phyloP scores from a whole-genome alignment of 257 asterid genomes.

The Solanum virginianum region DNA sequence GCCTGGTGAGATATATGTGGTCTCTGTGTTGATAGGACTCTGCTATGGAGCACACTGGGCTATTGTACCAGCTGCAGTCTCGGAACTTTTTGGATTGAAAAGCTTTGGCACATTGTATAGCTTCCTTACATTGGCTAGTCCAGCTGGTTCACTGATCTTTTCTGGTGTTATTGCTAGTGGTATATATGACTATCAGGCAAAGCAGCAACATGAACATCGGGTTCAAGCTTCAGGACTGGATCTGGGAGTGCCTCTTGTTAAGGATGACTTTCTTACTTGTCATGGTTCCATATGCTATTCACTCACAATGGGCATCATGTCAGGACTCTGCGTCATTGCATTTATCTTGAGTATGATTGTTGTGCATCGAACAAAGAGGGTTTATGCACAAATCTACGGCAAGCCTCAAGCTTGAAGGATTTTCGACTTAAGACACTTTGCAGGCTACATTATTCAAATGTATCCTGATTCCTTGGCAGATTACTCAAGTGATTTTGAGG shows the following conservation, averaged over 20 bases:
- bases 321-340: slow-evolving; percentile 26
- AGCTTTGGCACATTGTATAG: slow-evolving; percentile 51
- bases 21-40: slow-evolving; percentile 26
- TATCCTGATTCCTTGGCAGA: neutral
- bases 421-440: neutral
- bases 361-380: slow-evolving; percentile 34
- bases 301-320: slow-evolving; percentile 26
- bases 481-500: neutral
- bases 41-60: slow-evolving; percentile 45
- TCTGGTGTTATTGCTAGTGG: slow-evolving; percentile 78
- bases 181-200: slow-evolving; percentile 75
- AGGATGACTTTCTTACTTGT: slow-evolving; percentile 18
- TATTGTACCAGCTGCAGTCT: slow-evolving; percentile 32
- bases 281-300: slow-evolving; percentile 28
- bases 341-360: slow-evolving; percentile 22
- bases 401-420: slow-evolving; percentile 4
- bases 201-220: slow-evolving; percentile 30
- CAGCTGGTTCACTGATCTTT: slow-evolving; percentile 71
- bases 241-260: neutral
- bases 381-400: slow-evolving; percentile 21
- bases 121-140: slow-evolving; percentile 75
- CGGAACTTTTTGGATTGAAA: slow-evolving; percentile 31
- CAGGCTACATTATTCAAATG: neutral
- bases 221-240: neutral
- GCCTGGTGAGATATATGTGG: slow-evolving; percentile 25